A percentile compares a stretch with the other conserved stretches of the same genome.
Conservation (phyloP, 331 rosid species). For the Spiraea crenata region DNA sequence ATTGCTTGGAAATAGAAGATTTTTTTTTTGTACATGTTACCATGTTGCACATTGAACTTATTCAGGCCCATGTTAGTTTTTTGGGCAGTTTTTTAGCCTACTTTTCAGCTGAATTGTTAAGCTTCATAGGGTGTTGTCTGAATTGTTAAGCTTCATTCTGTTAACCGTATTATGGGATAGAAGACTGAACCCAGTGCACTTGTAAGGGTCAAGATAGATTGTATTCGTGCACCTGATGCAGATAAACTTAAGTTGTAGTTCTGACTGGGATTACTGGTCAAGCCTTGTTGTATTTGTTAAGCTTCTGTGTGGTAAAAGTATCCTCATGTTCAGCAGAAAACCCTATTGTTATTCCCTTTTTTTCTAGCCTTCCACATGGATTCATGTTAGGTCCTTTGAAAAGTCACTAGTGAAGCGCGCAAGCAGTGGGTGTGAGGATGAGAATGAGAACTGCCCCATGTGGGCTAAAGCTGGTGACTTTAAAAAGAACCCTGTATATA, state of each 20-base stretch:
- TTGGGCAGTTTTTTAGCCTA: not conserved
- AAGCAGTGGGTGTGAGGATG: conserved; percentile 51
- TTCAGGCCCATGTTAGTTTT: not conserved
- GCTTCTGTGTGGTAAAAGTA: not conserved
- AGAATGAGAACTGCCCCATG: conserved; percentile 49
- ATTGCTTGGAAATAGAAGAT: conserved; percentile 1
- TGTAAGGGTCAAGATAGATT: not conserved
- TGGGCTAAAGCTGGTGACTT: conserved; percentile 89
- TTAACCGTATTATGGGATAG: no score
- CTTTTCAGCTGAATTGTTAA: not conserved
- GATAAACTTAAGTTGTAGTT: not conserved
- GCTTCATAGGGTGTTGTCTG: not conserved
- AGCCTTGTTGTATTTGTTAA: conserved; percentile 1
- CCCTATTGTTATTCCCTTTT: not conserved
- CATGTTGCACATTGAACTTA: not conserved
- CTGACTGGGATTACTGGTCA: not conserved
- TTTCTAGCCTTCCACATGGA: conserved; percentile 36
- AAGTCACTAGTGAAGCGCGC: conserved; percentile 17
- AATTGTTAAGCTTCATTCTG: not conserved
- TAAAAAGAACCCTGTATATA: conserved; percentile 68
- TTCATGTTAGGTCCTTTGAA: conserved; percentile 76
- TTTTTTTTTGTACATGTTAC: not conserved
- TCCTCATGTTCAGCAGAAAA: not conserved
- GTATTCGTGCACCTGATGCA: not conserved
- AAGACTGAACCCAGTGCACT: not conserved